These are phyloP conservation scores for Cercospora sesami DNA, from an alignment of 2,329 filamentous ascomycete species.

Conservation along the genomic window DNA sequence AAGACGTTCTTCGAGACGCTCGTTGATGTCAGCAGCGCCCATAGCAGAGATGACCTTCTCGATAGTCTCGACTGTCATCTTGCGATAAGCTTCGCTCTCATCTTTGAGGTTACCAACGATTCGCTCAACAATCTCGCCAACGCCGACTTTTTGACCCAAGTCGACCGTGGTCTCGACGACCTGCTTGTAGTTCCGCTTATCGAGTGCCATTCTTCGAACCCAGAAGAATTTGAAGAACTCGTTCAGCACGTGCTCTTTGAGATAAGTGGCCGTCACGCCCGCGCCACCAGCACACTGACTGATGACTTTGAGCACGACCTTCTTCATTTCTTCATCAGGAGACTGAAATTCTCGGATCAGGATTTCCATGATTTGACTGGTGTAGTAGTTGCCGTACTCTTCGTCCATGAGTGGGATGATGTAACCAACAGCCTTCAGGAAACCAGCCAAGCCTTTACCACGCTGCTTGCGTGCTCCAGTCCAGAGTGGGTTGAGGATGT, in stretches of 20 bases:
- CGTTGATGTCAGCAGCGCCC: conserved; percentile 89
- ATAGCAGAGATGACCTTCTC: conserved; percentile 94
- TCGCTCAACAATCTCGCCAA: conserved; percentile 88
- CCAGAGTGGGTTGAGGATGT: conserved; percentile 96
- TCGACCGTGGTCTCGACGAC: conserved; percentile 98
- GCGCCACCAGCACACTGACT: conserved; percentile 93
- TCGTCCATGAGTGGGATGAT: conserved; percentile 99
- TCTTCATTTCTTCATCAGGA: conserved; percentile 99
- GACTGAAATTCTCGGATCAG: conserved; percentile 92
- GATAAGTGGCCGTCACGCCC: conserved; percentile 89
- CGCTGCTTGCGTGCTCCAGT: conserved; percentile 93
- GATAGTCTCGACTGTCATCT: conserved; percentile 98
- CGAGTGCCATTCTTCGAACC: conserved; percentile 93
- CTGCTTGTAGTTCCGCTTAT: conserved; percentile 96
- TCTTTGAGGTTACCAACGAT: conserved; percentile 96
- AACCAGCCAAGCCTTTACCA: conserved; percentile 92
- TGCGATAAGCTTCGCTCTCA: conserved; percentile 94
- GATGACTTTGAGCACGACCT: conserved; percentile 95
- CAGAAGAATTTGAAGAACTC: conserved; percentile 99
- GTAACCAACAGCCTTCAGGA: conserved; percentile 95
- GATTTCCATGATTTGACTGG: conserved; percentile 98
- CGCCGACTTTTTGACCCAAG: conserved; percentile 95
- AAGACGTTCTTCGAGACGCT: conserved; percentile 86
- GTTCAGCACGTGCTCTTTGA: conserved; percentile 90
- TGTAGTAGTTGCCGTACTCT: conserved; percentile 99